phyloP scores from a whole-genome alignment of 441 rosid species.

The Euphorbia schlechtendalii region DNA sequence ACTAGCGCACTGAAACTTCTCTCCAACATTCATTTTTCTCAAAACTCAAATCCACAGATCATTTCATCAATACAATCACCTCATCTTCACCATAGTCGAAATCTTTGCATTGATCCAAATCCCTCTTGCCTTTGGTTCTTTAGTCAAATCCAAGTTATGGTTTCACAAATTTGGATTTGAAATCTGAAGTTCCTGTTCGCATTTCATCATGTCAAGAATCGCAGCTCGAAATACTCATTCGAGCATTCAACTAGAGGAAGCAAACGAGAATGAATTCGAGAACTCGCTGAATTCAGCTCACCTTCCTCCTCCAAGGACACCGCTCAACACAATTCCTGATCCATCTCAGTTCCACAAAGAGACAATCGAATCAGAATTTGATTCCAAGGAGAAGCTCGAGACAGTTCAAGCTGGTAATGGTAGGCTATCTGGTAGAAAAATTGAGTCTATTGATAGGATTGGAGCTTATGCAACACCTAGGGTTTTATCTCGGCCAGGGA shows the following conservation, averaged over 20 bases:
- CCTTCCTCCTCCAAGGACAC: conserved; percentile 69
- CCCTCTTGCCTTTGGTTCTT: neutral
- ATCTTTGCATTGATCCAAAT: neutral
- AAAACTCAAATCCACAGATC: conserved; percentile 4
- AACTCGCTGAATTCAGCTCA: conserved; percentile 27
- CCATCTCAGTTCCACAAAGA: conserved; percentile 56
- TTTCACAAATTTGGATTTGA: neutral
- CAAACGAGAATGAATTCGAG: conserved; percentile 63
- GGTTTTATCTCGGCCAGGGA: conserved; percentile 39
- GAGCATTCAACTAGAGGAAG: conserved; percentile 35
- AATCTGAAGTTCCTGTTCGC: neutral
- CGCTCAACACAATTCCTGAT: conserved; percentile 69
- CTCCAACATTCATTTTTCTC: neutral
- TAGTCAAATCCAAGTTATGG: neutral
- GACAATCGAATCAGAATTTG: conserved; percentile 26
- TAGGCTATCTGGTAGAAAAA: conserved; percentile 25
- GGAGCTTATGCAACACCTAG: conserved; percentile 38
- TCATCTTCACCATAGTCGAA: neutral
- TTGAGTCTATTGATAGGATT: conserved; percentile 28
- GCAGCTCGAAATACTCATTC: conserved; percentile 24
- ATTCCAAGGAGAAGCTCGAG: conserved; percentile 36
- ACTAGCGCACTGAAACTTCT: conserved; percentile 5
- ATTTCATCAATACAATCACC: neutral
- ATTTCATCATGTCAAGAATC: conserved; percentile 30
- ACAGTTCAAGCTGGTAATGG: conserved; percentile 7